Conservation (phyloP, 257 asterid species). For the Apocynum venetum region DNA sequence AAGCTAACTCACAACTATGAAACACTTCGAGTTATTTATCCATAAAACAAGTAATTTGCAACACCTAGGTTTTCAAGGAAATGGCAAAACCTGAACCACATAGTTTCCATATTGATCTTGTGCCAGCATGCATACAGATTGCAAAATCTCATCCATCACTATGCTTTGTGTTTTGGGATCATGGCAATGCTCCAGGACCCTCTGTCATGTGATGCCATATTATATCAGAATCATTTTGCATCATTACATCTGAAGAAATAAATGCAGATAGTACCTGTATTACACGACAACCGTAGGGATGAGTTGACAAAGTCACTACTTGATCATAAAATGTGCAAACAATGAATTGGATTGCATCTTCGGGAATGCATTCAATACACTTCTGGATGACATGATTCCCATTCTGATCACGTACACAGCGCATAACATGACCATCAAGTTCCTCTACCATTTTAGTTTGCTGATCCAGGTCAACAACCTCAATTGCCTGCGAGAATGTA, state of each 20-base stretch:
- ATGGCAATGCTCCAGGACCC: constrained; percentile 76
- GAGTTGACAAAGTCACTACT: constrained; percentile 66
- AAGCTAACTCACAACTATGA: too few species aligned
- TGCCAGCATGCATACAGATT: constrained; percentile 62
- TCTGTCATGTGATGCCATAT: constrained; percentile 34
- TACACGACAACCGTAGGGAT: constrained; percentile 89
- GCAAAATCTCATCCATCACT: constrained; percentile 68
- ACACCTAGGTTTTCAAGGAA: constrained; percentile 3
- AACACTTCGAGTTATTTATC: not conserved
- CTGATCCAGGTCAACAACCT: constrained; percentile 69
- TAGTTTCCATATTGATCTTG: constrained; percentile 87
- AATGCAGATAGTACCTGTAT: constrained; percentile 44
- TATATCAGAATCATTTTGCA: constrained; percentile 21
- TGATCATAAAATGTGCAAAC: constrained; percentile 57
- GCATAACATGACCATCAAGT: constrained; percentile 78
- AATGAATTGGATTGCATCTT: constrained; percentile 56
- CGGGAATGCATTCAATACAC: constrained; percentile 83
- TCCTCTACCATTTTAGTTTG: constrained; percentile 66
- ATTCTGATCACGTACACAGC: constrained; percentile 82
- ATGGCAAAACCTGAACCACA: constrained; percentile 65
- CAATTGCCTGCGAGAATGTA: constrained; percentile 52
- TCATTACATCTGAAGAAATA: not conserved
- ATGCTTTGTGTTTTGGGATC: constrained; percentile 52
- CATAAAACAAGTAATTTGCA: not conserved
- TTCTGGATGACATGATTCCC: constrained; percentile 89